Conservation (phyloP, 2,329 filamentous ascomycete genomes). For the Claviceps purpurea region DNA sequence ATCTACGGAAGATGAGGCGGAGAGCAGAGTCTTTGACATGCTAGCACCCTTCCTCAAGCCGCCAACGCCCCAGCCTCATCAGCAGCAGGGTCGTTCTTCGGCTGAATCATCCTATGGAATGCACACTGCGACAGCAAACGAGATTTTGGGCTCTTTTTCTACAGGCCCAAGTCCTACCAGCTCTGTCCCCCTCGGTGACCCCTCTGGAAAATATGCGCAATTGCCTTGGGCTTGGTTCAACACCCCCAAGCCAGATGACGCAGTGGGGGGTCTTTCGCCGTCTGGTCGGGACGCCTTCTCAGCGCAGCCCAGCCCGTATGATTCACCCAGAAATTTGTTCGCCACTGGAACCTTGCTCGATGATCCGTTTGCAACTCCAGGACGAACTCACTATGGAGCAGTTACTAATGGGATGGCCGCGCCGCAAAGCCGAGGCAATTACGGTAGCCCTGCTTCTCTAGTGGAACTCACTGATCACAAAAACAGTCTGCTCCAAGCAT, state of each 20-base stretch:
- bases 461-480: conserved; percentile 19
- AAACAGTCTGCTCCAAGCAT: conserved; percentile 22
- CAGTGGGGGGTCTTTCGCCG: conserved; percentile 8
- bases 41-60: conserved; percentile 35
- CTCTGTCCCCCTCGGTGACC: conserved; percentile 16
- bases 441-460: conserved; percentile 1
- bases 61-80: conserved; percentile 26
- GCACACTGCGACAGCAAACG: conserved; percentile 37
- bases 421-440: conserved; percentile 2
- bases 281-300: conserved; percentile 14
- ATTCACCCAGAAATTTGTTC: conserved; percentile 11
- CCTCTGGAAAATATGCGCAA: conserved; percentile 20
- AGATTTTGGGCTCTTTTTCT: conserved; percentile 30
- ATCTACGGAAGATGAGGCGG: conserved; percentile 18
- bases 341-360: conserved; percentile 11
- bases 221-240: conserved; percentile 40
- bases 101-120: conserved; percentile 41
- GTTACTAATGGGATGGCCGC: not conserved
- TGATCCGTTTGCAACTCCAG: conserved; percentile 20
- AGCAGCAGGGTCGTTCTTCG: conserved; percentile 16
- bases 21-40: conserved; percentile 31
- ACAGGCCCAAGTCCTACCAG: conserved; percentile 18
- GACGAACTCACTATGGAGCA: conserved; percentile 6
- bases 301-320: conserved; percentile 12
- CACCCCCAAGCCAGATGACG: conserved; percentile 19